Evolutionary conservation across 2,329 filamentous ascomycete species (phyloP).

Genomic region (Nigrospora osmanthi): DNA sequence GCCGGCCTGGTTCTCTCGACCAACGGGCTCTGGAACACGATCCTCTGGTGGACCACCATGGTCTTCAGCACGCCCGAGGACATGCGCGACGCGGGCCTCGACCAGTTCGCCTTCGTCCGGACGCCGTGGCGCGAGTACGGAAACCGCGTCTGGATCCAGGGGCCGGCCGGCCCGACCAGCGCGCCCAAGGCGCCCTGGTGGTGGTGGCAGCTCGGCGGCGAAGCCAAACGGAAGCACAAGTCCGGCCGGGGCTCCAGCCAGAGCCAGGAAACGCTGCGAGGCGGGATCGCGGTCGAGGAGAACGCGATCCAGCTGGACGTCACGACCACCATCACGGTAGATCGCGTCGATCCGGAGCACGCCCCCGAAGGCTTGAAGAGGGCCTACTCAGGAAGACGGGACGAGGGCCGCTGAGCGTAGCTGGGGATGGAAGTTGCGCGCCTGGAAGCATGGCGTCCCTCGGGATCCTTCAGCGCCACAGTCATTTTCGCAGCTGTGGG

Average conservation of each 20-base stretch:
- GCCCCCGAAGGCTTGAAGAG: too few relatives aligned
- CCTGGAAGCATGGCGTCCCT: too few relatives aligned
- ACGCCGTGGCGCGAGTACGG: constrained; percentile 3
- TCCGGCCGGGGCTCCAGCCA: background rate
- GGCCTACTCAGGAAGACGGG: too few relatives aligned
- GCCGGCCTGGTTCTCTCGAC: constrained; percentile 6
- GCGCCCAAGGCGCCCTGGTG: background rate
- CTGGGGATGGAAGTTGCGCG: too few relatives aligned
- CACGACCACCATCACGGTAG: constrained; percentile 5
- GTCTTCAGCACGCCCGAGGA: constrained; percentile 7
- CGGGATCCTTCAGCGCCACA: too few relatives aligned
- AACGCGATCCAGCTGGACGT: constrained; percentile 6
- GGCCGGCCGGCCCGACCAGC: background rate
- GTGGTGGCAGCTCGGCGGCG: constrained; percentile 8
- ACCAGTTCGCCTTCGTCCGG: constrained; percentile 8
- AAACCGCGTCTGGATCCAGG: constrained; percentile 7
- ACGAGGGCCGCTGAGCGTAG: too few relatives aligned
- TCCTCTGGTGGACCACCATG: constrained; percentile 11
- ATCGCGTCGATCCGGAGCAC: background rate
- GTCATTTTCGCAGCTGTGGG: too few relatives aligned
- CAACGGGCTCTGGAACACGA: constrained; percentile 9
- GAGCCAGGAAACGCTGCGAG: constrained; percentile 1
- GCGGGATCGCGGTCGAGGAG: background rate
- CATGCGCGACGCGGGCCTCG: constrained; percentile 7
- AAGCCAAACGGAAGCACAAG: background rate